Base-by-base conservation (phyloP, 2,329 filamentous ascomycete species). In the Calcarisporium arbuscula region DNA sequence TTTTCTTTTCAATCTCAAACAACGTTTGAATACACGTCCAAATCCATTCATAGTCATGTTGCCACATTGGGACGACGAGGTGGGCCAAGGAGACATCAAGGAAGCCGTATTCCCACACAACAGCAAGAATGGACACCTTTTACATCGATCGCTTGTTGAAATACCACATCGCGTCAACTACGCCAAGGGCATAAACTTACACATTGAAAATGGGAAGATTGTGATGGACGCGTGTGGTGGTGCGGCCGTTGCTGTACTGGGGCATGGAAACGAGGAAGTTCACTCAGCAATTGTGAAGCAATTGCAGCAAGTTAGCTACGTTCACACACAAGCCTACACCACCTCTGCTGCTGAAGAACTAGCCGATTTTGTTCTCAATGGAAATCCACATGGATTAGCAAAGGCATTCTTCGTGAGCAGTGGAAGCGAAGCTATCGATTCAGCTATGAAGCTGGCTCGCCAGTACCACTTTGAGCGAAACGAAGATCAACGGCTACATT, bases 171-270 rank as follows among this genome's bases (percentile, higher is more conserved):
- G n/a, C n/a, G n/a, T n/a, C n/a, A n/a, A n/a, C n/a, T n/a, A n/a
- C n/a, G n/a, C n/a, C n/a, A n/a, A n/a, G n/a, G n/a, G n/a, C n/a
- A n/a, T n/a, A n/a, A n/a, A n/a, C n/a, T n/a, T n/a, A n/a, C n/a
- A n/a, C n/a, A n/a, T 35, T 15, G 17, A 25, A 5, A 19, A 29
- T 16, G 33, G 33, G 6, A 25, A 27, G n/a, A 2, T 14, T 15
- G 22, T 35, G 4, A 19, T 35, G 12, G 33, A 35, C 26, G 33
- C 33, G 5, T 35, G 33, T 17, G 26, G 25, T 15, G 33, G 33
- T 15, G 33, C 39, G 7, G 77, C 77, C 7, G 81, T 85, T 6
- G 67, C 75, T 8, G 78, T 75, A 51, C 52, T 85, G 8, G 80
- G 80, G 12, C 76, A 82, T 48, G 70, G 69, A 20, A 67, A 79